Evolutionary conservation across 2,329 filamentous ascomycete genomes (phyloP), one percentile per base, ranked within the genome.

Genomic region (Colletotrichum sp.): DNA sequence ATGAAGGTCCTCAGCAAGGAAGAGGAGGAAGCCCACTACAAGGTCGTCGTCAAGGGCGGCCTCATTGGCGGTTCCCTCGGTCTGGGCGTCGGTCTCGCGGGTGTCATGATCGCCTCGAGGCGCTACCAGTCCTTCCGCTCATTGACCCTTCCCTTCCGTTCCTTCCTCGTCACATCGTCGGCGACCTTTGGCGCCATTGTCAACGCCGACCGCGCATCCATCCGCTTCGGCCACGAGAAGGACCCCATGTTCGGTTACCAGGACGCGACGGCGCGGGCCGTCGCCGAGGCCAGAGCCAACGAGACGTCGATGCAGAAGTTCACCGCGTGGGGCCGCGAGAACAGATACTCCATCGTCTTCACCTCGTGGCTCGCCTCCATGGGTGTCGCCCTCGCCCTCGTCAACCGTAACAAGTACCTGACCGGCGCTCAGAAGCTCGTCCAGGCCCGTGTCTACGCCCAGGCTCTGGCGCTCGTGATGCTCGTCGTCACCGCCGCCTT

Each of bases 1-100:
- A 99, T 99, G 97, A 99, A 98, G 93, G 89, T 99, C 83, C 91
- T 99, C 84, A 98, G 95, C 81, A 95, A 96, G 85, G 95, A 98
- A 91, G 95, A 98, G 88, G 96, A 98, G 87, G 85, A 89, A 76
- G 95, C 91, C 70, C 96, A 98, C 90, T 98, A 98, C 91, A 87
- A 89, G 84, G 88, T 91, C 76, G 97, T 98, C 77, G 83, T 99
- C 80, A 93, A 92, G 83, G 96, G 96, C 79, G 96, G 97, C 80
- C 82, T 92, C 78, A 85, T 94, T 78, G 97, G 96, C 79, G 95
- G 95, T 78, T 69, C 89, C 15, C 80, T 92, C 60, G 96, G 97
- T 78, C 87, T 96, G 4, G 89, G 87, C 49, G 82, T 92, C 36
- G 96, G 96, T 78, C 79, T 91, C 10, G 88, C 89, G 32, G 95